Conservation (phyloP, 257 asterid species). For the Catharanthus roseus region DNA sequence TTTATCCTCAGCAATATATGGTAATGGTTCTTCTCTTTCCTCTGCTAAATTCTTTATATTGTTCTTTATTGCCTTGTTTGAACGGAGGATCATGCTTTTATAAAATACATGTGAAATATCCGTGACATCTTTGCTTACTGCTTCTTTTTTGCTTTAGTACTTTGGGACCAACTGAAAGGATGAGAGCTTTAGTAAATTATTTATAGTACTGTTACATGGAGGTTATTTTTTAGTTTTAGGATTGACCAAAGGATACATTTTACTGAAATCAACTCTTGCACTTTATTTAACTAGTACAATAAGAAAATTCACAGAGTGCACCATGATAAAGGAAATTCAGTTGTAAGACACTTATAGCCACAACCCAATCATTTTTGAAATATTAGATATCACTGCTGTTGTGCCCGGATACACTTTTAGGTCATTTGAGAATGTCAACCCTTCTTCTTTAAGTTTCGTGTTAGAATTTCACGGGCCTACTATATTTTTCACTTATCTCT, state of each 20-base stretch:
- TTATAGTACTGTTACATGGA: not conserved
- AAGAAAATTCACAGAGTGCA: not conserved
- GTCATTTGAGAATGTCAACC: not conserved
- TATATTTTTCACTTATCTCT: not conserved
- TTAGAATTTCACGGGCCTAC: too few relatives aligned
- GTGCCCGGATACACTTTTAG: not conserved
- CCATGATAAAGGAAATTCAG: not conserved
- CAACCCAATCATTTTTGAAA: not conserved
- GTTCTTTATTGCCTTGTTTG: not conserved
- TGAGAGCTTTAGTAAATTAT: not conserved
- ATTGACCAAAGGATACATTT: not conserved
- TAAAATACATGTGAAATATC: not conserved
- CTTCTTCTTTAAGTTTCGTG: not conserved
- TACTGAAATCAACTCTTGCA: not conserved
- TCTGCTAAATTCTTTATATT: not conserved
- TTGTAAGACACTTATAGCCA: not conserved
- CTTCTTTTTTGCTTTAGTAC: too few relatives aligned
- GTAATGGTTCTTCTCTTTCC: conserved; percentile 38
- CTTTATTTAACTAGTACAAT: not conserved
- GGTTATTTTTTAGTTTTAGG: not conserved
- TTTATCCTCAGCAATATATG: conserved; percentile 77
- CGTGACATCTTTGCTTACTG: not conserved
- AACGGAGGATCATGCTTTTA: not conserved
- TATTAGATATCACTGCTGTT: not conserved
- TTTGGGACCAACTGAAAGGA: not conserved